A percentile compares a stretch with the other conserved stretches of the same genome.
Conservation (phyloP, 169 alveolate genomes). For the Plasmodium cynomolgi region DNA sequence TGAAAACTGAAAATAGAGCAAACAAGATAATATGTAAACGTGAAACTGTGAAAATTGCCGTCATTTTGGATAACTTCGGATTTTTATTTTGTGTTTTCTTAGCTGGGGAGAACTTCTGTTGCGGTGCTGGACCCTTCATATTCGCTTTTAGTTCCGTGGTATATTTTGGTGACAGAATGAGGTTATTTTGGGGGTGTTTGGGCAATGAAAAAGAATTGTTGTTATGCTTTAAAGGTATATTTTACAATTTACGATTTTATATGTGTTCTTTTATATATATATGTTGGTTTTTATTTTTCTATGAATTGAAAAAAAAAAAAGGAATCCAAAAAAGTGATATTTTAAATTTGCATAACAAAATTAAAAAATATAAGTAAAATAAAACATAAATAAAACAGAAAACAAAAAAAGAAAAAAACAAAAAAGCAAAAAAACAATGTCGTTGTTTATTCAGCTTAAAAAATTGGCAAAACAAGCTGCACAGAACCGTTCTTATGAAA, state of each 20-base stretch:
- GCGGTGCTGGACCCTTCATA: background rate
- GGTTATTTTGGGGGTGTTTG: background rate
- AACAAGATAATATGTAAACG: background rate
- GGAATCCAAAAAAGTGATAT: background rate
- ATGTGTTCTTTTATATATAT: background rate
- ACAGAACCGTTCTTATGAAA: background rate
- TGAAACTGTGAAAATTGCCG: background rate
- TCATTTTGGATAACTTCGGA: background rate
- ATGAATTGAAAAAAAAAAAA: background rate
- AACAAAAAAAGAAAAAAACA: too few species aligned
- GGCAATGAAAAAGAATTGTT: background rate
- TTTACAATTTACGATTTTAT: background rate
- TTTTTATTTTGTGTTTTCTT: background rate
- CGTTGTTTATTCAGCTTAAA: background rate
- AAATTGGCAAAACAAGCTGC: background rate
- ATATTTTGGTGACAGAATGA: background rate
- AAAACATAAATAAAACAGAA: too few species aligned
- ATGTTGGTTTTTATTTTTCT: background rate
- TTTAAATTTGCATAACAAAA: background rate
- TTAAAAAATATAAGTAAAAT: too few species aligned
- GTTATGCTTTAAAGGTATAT: background rate
- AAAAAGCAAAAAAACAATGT: background rate
- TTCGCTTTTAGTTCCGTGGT: background rate
- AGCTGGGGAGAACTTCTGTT: background rate
- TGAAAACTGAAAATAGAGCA: background rate